Percentiles rank a stretch among this genome's conserved stretches.
Evolutionary conservation across 441 rosid species (phyloP).

Genomic region (Croton setiger): DNA sequence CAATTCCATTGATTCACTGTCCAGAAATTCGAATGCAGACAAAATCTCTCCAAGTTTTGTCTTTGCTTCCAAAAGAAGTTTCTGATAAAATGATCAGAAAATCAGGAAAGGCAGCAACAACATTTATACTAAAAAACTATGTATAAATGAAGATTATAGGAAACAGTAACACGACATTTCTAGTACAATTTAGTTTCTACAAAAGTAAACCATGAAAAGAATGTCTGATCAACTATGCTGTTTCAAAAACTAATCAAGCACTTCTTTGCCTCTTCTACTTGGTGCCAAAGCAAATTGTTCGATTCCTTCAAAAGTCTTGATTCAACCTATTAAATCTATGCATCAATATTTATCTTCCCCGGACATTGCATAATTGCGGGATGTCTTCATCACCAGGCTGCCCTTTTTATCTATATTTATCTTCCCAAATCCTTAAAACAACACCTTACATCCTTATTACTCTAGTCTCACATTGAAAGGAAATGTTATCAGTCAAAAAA

Average conservation of each 20-base stretch:
- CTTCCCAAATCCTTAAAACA: too few relatives aligned
- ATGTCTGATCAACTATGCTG: conserved; percentile 1
- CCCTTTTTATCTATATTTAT: too few relatives aligned
- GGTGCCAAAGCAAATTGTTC: neutral
- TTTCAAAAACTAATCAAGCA: neutral
- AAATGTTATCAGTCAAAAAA: too few relatives aligned
- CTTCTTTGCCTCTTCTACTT: neutral
- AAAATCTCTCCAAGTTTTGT: conserved; percentile 88
- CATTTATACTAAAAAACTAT: neutral
- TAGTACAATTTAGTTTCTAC: neutral
- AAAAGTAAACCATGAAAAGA: neutral
- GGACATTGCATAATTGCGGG: too few relatives aligned
- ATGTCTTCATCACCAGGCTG: too few relatives aligned
- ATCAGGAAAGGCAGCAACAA: conserved; percentile 9
- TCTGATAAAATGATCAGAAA: conserved; percentile 40
- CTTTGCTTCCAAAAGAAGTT: conserved; percentile 82
- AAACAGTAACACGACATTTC: neutral
- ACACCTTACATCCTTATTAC: too few relatives aligned
- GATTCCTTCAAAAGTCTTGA: neutral
- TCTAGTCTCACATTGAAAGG: neutral
- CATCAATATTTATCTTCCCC: neutral
- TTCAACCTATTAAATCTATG: neutral
- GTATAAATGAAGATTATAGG: neutral
- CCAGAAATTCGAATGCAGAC: conserved; percentile 90
- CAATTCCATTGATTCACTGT: conserved; percentile 67